Base-by-base conservation (phyloP, 805 yeast species). In the Ascoidea tarda region DNA sequence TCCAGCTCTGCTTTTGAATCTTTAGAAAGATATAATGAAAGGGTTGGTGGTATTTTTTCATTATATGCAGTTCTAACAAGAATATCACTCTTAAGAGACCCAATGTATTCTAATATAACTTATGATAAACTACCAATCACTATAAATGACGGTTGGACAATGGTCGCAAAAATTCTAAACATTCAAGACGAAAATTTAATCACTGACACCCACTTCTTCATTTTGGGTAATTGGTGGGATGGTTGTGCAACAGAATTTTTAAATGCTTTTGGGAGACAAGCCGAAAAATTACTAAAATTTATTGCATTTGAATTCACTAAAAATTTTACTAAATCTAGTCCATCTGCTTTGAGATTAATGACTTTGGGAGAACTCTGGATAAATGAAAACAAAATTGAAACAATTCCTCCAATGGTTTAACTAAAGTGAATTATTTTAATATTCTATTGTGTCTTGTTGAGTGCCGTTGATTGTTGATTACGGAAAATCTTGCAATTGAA, bases 221-320 rank as follows among this genome's bases (percentile, higher is more conserved):
- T 84, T 1, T 74, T 81, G 4, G 82, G 87, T 1, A 78, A 84
- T 42, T 90, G 97, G 97, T 88, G 97, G 96, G 98, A 93, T 58
- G 79, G 89, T 5, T 73, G 84, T 50, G 90, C 86, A 0, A 56
- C 59, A 6, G 72, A 79, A 47, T 77, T 91, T 53, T 51, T 73
- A 6, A 61, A 62, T 6, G 74, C 72, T 1, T 91, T 81, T 64
- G 89, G 90, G 0, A 65, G 57, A 5, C 98, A 91, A 68, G 93
- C 79, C 3, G 52, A 48, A 5, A 93, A 93, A 63, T 52, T 88
- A 33, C 59, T 89, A 54, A 59, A 57, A 6, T 57, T 76, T 8
- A 62, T 79, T 5, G 72, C 76, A 53, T 63, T 62, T 3, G 70
- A 65, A 0, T 82, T 89, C 81, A 75, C 87, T 0, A 54, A 62